Evolutionary conservation across 768 basidiomycete species (phyloP).

Genomic region (Russula ochroleuca): DNA sequence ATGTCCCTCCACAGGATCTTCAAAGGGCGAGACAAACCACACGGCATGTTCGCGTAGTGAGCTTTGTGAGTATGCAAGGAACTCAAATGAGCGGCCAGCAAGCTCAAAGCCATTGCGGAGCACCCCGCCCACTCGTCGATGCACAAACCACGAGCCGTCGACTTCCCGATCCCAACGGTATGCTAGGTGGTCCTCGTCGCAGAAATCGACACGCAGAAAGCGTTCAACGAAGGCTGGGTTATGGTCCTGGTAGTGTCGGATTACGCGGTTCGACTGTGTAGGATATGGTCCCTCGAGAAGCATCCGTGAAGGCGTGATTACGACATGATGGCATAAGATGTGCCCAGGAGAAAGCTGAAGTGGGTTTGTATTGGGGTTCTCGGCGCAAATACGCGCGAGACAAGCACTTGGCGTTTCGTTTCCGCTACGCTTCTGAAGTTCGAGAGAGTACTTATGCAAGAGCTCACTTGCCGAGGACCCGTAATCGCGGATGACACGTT

Average conservation of each 20-base stretch:
- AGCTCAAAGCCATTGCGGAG: slow-evolving; percentile 63
- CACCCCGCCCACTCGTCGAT: slow-evolving; percentile 32
- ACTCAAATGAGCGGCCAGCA: slow-evolving; percentile 64
- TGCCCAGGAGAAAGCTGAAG: slow-evolving; percentile 37
- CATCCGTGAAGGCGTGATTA: slow-evolving; percentile 68
- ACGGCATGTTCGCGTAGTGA: slow-evolving; percentile 76
- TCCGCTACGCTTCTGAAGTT: slow-evolving; percentile 42
- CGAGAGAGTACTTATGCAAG: slow-evolving; percentile 52
- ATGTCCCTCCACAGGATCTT: slow-evolving; percentile 39
- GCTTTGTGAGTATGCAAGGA: slow-evolving; percentile 78
- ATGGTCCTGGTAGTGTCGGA: slow-evolving; percentile 50
- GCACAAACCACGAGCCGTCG: slow-evolving; percentile 52
- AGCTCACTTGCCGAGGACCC: slow-evolving; percentile 40
- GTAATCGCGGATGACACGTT: slow-evolving; percentile 37
- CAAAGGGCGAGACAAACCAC: slow-evolving; percentile 73
- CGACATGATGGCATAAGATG: slow-evolving; percentile 67
- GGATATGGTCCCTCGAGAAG: slow-evolving; percentile 72
- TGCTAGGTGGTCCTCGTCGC: slow-evolving; percentile 74
- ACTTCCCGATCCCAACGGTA: slow-evolving; percentile 68
- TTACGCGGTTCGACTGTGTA: slow-evolving; percentile 74
- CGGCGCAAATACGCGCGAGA: slow-evolving; percentile 40
- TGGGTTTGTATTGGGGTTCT: slow-evolving; percentile 26
- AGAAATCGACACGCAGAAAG: slow-evolving; percentile 80
- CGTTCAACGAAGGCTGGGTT: slow-evolving; percentile 49
- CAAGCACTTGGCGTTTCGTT: slow-evolving; percentile 43